phyloP scores from a whole-genome alignment of 768 basidiomycete species.

The Clathrus columnatus region DNA sequence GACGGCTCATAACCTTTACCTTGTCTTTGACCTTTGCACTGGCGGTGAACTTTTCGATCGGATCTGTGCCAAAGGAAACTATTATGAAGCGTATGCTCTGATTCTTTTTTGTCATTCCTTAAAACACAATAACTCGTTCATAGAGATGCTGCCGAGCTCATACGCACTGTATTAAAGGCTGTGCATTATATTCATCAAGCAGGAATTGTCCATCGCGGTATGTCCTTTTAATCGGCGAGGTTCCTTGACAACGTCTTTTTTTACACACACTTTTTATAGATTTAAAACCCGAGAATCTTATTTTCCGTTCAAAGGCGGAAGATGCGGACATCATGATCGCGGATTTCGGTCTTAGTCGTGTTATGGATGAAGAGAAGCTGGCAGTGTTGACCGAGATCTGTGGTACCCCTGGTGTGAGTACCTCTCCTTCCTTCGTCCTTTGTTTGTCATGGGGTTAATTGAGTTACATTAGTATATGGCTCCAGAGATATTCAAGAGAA shows the following conservation, averaged over 20 bases:
- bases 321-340: constrained; percentile 95
- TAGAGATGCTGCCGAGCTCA: constrained; percentile 83
- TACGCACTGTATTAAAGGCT: constrained; percentile 78
- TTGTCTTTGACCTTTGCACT: constrained; percentile 93
- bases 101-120: constrained; percentile 13
- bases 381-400: constrained; percentile 89
- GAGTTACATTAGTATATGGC: constrained; percentile 65
- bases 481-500: constrained; percentile 91
- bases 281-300: constrained; percentile 94
- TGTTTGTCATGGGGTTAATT: background rate
- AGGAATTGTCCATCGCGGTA: constrained; percentile 89
- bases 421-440: background rate
- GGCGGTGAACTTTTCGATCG: constrained; percentile 98
- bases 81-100: constrained; percentile 77
- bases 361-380: constrained; percentile 87
- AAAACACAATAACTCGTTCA: background rate
- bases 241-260: background rate
- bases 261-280: constrained; percentile 36
- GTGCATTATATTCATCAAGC: constrained; percentile 87
- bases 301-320: constrained; percentile 84
- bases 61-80: constrained; percentile 95
- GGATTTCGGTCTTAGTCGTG: constrained; percentile 87
- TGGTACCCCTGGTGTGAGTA: constrained; percentile 76
- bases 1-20: constrained; percentile 90
- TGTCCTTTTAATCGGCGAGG: constrained; percentile 14